Conservation (phyloP, 768 basidiomycete genomes). For the Amanita polypyramis region DNA sequence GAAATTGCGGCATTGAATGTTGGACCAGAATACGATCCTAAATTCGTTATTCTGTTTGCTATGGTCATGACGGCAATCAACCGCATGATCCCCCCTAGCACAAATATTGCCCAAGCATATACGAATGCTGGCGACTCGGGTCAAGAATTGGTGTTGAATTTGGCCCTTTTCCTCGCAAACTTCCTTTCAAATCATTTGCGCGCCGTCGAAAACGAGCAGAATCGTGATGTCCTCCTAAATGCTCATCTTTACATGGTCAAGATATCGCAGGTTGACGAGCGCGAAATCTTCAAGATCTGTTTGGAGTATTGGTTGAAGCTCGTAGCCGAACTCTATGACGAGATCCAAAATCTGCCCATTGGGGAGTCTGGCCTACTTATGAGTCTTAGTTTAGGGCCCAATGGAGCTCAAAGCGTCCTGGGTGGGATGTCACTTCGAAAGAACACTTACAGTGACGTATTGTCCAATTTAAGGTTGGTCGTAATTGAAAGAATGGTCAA, state of each 20-base stretch:
- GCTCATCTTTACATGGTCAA: conserved; percentile 98
- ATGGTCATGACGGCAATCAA: conserved; percentile 98
- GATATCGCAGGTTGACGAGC: conserved; percentile 94
- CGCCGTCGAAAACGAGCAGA: conserved; percentile 84
- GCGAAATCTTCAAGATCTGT: conserved; percentile 99
- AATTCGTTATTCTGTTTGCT: conserved; percentile 95
- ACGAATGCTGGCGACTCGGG: conserved; percentile 82
- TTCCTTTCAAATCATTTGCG: conserved; percentile 91
- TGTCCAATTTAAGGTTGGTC: conserved; percentile 88
- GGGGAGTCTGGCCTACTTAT: conserved; percentile 81
- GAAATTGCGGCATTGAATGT: conserved; percentile 94
- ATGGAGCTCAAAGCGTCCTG: conserved; percentile 54
- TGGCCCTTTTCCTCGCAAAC: conserved; percentile 95
- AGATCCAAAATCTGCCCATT: conserved; percentile 87
- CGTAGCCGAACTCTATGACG: conserved; percentile 93
- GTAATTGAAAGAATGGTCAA: conserved; percentile 99
- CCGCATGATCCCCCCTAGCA: conserved; percentile 92
- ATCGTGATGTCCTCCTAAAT: conserved; percentile 89
- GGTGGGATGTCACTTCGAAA: conserved; percentile 77
- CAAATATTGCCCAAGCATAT: conserved; percentile 91
- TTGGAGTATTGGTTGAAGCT: conserved; percentile 97
- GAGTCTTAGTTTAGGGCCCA: conserved; percentile 72
- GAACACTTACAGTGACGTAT: conserved; percentile 91
- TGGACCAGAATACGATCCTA: conserved; percentile 93
- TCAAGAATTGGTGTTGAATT: conserved; percentile 94